A percentile compares a stretch with the other conserved stretches of the same genome.
Evolutionary conservation across 2,329 filamentous ascomycete genomes (phyloP).

Genomic region (Tolypocladium capitatum): DNA sequence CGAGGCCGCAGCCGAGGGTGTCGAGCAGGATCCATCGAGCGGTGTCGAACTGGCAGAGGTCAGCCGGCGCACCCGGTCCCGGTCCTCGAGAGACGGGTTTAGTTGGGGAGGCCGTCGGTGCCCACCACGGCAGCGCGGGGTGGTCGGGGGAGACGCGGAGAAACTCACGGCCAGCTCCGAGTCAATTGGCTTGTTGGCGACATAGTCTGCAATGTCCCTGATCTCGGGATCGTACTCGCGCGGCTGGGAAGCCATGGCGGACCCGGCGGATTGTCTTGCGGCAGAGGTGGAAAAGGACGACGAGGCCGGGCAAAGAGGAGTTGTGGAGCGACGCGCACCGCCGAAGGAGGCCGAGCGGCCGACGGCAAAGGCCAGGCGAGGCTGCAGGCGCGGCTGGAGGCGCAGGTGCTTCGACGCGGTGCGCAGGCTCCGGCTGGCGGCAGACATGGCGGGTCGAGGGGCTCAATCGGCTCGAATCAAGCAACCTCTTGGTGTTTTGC

Average conservation of each 20-base stretch:
- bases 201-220: slow-evolving; percentile 86
- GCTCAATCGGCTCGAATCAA: not conserved
- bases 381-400: too few relatives aligned
- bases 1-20: slow-evolving; percentile 90
- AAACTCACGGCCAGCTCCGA: slow-evolving; percentile 79
- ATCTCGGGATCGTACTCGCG: slow-evolving; percentile 82
- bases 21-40: slow-evolving; percentile 94
- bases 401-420: slow-evolving; percentile 41
- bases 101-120: not conserved
- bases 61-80: too few relatives aligned
- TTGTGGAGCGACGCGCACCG: slow-evolving; percentile 17
- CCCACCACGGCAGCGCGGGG: not conserved
- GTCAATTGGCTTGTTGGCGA: slow-evolving; percentile 81
- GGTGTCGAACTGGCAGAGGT: slow-evolving; percentile 62
- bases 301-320: slow-evolving; percentile 11
- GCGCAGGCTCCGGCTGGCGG: slow-evolving; percentile 39
- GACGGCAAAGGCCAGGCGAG: slow-evolving; percentile 15
- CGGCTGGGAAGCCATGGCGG: slow-evolving; percentile 34
- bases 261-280: slow-evolving; percentile 32
- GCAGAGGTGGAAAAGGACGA: slow-evolving; percentile 35
- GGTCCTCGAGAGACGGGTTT: too few relatives aligned
- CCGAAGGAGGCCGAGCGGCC: slow-evolving; percentile 11
- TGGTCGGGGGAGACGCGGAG: not conserved
- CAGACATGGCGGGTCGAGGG: slow-evolving; percentile 30
- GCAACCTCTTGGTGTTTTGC: not conserved